Evolutionary conservation across 768 basidiomycete species (phyloP).

Genomic region (Kwoniella dendrophila): DNA sequence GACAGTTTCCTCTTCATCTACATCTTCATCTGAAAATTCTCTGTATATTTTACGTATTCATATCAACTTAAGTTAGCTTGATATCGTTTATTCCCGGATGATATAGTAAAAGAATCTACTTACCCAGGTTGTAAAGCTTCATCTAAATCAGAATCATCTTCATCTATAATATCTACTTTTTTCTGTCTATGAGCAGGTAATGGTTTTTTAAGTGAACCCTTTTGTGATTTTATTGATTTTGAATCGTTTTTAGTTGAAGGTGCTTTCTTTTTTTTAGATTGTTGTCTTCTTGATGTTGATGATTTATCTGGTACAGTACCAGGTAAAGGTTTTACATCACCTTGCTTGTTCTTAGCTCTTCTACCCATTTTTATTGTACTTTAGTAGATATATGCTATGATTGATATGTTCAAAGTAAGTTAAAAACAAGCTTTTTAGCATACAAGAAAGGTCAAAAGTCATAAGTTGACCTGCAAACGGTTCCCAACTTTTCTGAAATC

Average conservation of each 20-base stretch:
- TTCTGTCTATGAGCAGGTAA: conserved; percentile 31
- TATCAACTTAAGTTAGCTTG: neutral
- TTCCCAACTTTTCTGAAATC: conserved; percentile 1
- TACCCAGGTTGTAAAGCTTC: conserved; percentile 46
- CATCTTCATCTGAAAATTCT: conserved; percentile 47
- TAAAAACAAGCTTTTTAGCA: no score
- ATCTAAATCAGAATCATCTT: conserved; percentile 51
- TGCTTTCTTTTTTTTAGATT: conserved; percentile 46
- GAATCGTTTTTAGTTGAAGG: conserved; percentile 29
- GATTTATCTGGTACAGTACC: conserved; percentile 42
- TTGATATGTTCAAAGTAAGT: neutral
- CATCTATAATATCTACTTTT: conserved; percentile 42
- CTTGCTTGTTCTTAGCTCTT: conserved; percentile 54
- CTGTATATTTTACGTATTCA: no score
- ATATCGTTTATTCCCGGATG: neutral
- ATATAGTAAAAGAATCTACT: conserved; percentile 8
- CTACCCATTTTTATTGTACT: conserved; percentile 46
- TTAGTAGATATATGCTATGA: neutral
- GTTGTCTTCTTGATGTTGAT: conserved; percentile 13
- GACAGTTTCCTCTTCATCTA: conserved; percentile 46
- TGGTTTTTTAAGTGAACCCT: conserved; percentile 27
- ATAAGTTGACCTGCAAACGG: conserved; percentile 4
- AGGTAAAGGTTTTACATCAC: conserved; percentile 41
- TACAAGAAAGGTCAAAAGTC: no score
- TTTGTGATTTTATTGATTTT: conserved; percentile 35